These are phyloP conservation scores for Knoxia roxburghii DNA, from an alignment of 257 asterid species.

Conservation along the genomic window DNA sequence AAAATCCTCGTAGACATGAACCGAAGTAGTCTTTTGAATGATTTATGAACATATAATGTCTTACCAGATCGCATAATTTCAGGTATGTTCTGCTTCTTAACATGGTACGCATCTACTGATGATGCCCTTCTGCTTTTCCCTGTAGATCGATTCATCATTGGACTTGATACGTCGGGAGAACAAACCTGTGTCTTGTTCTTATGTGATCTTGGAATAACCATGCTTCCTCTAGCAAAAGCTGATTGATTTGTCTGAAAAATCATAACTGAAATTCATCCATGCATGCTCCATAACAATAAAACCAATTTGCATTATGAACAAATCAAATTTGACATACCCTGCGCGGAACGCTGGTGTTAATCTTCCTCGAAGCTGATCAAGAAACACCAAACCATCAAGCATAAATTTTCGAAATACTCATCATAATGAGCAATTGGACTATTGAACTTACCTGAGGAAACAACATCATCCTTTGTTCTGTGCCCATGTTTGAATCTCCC, in stretches of 20 bases:
- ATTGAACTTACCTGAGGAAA: slow-evolving; percentile 14
- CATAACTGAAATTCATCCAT: background rate
- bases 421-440: background rate
- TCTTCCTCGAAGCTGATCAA: slow-evolving; percentile 32
- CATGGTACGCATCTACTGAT: slow-evolving; percentile 5
- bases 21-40: background rate
- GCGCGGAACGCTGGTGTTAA: slow-evolving; percentile 12
- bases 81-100: slow-evolving; percentile 15
- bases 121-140: slow-evolving; percentile 19
- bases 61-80: slow-evolving; percentile 26
- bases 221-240: slow-evolving; percentile 19
- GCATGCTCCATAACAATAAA: background rate
- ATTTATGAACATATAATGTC: background rate
- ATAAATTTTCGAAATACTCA: background rate
- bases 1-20: background rate
- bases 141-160: slow-evolving; percentile 3
- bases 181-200: slow-evolving; percentile 28
- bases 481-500: background rate
- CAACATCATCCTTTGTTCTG: background rate
- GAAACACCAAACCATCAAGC: slow-evolving; percentile 6
- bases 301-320: background rate
- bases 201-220: slow-evolving; percentile 19
- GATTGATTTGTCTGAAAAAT: slow-evolving; percentile 21
- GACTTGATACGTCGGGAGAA: background rate
- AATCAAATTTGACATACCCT: slow-evolving; percentile 23